A percentile compares a stretch with the other conserved stretches of the same genome.
Conservation (phyloP, 192 early-diverging fungal genomes). For the Coemansia javaensis region DNA sequence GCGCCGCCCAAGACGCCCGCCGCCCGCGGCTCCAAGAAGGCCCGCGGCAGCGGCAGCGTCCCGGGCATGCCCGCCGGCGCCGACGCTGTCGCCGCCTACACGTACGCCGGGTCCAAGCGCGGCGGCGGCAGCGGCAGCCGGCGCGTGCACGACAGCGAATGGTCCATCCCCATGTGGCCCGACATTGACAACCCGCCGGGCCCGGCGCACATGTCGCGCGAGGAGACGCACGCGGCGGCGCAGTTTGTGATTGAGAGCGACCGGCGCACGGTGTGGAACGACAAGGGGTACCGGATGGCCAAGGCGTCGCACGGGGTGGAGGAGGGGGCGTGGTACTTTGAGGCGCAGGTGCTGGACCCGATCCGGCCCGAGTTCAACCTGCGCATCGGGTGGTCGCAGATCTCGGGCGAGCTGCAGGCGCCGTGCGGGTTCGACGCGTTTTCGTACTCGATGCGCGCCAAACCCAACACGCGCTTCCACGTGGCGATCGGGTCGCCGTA, state of each 20-base stretch:
- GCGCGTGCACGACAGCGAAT: conserved; percentile 36
- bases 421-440: conserved; percentile 73
- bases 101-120: conserved; percentile 14
- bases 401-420: conserved; percentile 70
- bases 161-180: conserved; percentile 58
- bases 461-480: conserved; percentile 68
- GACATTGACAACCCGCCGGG: conserved; percentile 63
- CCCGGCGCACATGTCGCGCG: conserved; percentile 52
- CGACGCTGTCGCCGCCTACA: not conserved
- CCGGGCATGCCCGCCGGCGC: conserved; percentile 1
- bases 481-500: conserved; percentile 44
- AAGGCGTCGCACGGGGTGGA: conserved; percentile 73
- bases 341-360: conserved; percentile 53
- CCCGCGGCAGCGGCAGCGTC: conserved; percentile 15
- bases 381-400: conserved; percentile 74
- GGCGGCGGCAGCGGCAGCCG: conserved; percentile 19
- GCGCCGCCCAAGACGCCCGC: conserved; percentile 5
- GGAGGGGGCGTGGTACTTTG: conserved; percentile 72
- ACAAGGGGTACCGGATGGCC: conserved; percentile 70
- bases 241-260: conserved; percentile 61
- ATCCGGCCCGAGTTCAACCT: conserved; percentile 54
- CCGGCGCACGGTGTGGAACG: conserved; percentile 59
- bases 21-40: conserved; percentile 24
- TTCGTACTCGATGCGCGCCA: conserved; percentile 63
- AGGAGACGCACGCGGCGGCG: conserved; percentile 61